Base-by-base conservation (phyloP, 2,329 filamentous ascomycete genomes). In the Knufia petricola region DNA sequence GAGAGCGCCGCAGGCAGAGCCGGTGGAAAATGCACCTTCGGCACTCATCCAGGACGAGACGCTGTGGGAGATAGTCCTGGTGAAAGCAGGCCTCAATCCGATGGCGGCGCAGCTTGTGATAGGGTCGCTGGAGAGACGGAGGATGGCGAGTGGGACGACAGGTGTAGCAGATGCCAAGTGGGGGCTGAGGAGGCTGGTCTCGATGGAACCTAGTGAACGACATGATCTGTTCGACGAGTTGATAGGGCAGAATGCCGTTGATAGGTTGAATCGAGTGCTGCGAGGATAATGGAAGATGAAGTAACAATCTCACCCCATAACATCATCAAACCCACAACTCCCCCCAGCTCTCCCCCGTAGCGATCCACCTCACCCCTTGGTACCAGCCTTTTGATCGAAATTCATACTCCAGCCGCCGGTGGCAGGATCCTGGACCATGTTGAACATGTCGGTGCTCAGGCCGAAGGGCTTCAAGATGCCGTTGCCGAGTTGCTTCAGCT, bases 391-490 rank as follows among this genome's bases (percentile, higher is more conserved):
- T 12, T 49, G 43, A 28, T 70, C 66, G 50, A 96, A 95, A 57
- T 89, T 90, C 82, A 98, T 85, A 66, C 85, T 95, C 67, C 96
- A 96, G 0, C 88, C 89, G 1, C 92, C 92, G 1, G 82, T 85
- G 54, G 83, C 84, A 59, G 90, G 85, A 61, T 95, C 90, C 66
- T 95, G 87, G 23, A 84, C 80, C 75, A 96, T 94, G 55, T 95
- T 81, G 63, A 98, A 96, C 64, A 94, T 95, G 39, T 94, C 83
- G 9, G 92, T 96, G 51, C 85, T 94, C 57, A 98, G 67, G 1
- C 92, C 92, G 70, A 96, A 96, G 0, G 90, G 90, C 63, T 85
- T 94, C 44, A 98, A 65, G 13, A 98, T 79, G 1, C 88, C 87
- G 63, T 98, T 95, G 0, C 92, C 92, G 52, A 98, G 70, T 67